Base-by-base conservation (phyloP, 805 yeast species). In the Brettanomyces sp. region DNA sequence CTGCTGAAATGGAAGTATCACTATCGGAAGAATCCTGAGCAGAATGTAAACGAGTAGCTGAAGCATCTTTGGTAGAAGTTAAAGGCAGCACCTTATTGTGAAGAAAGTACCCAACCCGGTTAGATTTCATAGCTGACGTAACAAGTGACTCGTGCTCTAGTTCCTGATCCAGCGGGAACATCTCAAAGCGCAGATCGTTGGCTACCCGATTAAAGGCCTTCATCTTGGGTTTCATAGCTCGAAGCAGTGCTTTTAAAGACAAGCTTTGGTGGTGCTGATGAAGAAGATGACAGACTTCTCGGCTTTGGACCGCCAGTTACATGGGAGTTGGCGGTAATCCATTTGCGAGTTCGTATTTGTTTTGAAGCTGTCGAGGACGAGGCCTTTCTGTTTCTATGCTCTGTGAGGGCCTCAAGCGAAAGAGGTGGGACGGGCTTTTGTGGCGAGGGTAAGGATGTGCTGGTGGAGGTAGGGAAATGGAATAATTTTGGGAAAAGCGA, bases 181-280 rank as follows among this genome's bases (percentile, higher is more conserved):
- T 43, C 47, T 67, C 72, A 36, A 49, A 47, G 45, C 63, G 65
- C 32, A 67, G 50, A 14, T 67, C 69, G 39, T 54, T 49, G 3
- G 62, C 56, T 4, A 67, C 55, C 45, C 70, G 54, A 43, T 57
- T 61, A 49, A 67, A 63, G 4, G 68, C 60, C 39, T 63, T 62
- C 47, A 60, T 47, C 45, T 64, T 64, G 1, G 69, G 69, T 42
- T 1, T 58, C 56, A 40, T 57, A 54, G 28, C 58, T 56, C 5
- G 62, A 51, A 5, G 57, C 51, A 18, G 60, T 53, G 44, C 58
- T 64, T 37, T 63, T 63, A 50, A 63, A 64, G 37, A 63, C 56
- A 34, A 46, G 45, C 22, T 52, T 48, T 23, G 30, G 45, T 6
- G 45, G 13, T 18, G 13, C 22, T 36, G 35, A 25, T 35, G 37